phyloP scores from a whole-genome alignment of 441 rosid species.

The Corymbia calophylla region DNA sequence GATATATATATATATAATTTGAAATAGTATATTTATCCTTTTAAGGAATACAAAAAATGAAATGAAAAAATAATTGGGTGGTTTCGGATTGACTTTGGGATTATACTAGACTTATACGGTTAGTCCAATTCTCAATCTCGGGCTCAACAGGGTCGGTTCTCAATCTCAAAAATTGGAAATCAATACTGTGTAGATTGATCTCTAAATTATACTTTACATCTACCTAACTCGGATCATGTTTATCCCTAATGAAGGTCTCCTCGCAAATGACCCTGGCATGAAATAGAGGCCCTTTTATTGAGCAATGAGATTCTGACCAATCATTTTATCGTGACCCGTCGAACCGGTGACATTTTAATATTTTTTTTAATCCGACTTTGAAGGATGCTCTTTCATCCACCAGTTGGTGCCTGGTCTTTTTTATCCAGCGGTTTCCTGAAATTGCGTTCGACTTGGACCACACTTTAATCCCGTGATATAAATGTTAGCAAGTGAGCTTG shows the following conservation, averaged over 20 bases:
- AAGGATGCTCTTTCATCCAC: neutral
- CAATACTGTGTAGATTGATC: no score
- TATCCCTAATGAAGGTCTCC: neutral
- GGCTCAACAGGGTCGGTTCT: no score
- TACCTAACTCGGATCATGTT: no score
- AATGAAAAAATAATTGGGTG: no score
- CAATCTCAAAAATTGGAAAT: no score
- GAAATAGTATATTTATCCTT: no score
- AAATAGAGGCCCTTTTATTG: neutral
- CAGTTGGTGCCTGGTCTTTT: neutral
- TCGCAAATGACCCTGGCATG: neutral
- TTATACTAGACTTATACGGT: no score
- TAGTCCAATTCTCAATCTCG: no score
- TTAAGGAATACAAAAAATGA: no score
- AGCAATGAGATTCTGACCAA: neutral
- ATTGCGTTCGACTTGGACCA: rapidly evolving
- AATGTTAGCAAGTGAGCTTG: neutral
- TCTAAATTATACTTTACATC: no score
- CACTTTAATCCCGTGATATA: rapidly evolving
- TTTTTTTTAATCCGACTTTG: neutral
- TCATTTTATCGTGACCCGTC: neutral
- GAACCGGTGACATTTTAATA: rapidly evolving
- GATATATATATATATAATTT: no score
- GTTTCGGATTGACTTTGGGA: no score
- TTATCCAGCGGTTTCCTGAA: rapidly evolving